A percentile compares a stretch with the other conserved stretches of the same genome.
Conservation (phyloP, 2,329 filamentous ascomycete species). For the Ascochyta fabae region DNA sequence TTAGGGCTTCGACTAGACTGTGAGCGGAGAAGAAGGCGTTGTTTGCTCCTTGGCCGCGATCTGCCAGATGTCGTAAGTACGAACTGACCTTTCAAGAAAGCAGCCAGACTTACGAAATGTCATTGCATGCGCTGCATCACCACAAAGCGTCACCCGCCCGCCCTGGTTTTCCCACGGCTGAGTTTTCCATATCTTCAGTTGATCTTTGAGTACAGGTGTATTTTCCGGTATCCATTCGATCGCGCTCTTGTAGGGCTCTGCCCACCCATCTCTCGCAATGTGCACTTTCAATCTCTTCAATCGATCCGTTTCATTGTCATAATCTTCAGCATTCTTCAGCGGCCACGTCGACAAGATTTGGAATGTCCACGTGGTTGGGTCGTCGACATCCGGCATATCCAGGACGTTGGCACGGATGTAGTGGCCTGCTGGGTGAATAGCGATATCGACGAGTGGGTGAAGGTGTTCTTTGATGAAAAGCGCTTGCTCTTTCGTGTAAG, state of each 20-base stretch:
- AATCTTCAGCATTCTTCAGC: conserved; percentile 33
- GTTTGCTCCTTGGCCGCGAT: conserved; percentile 49
- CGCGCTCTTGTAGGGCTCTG: conserved; percentile 43
- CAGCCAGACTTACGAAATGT: conserved; percentile 39
- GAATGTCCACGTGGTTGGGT: conserved; percentile 46
- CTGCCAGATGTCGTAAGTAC: conserved; percentile 17
- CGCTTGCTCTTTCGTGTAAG: conserved; percentile 34
- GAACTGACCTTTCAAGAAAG: neutral
- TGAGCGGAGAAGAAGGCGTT: conserved; percentile 46
- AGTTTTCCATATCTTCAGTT: conserved; percentile 46
- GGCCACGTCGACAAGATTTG: conserved; percentile 44
- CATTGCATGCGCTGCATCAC: conserved; percentile 52
- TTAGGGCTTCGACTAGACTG: conserved; percentile 35
- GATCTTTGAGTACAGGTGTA: conserved; percentile 37
- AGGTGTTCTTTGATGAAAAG: conserved; percentile 32
- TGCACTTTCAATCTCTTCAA: conserved; percentile 37
- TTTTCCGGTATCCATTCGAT: conserved; percentile 44
- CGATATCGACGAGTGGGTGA: conserved; percentile 42
- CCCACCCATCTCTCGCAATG: conserved; percentile 36
- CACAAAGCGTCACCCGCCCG: conserved; percentile 45
- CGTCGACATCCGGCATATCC: conserved; percentile 40
- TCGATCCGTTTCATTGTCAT: conserved; percentile 34
- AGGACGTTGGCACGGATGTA: conserved; percentile 41
- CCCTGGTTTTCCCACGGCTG: conserved; percentile 43
- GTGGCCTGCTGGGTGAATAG: conserved; percentile 40